These are phyloP conservation scores for Lablab purpureus DNA, from an alignment of 306 rosid species.

Conservation along the genomic window DNA sequence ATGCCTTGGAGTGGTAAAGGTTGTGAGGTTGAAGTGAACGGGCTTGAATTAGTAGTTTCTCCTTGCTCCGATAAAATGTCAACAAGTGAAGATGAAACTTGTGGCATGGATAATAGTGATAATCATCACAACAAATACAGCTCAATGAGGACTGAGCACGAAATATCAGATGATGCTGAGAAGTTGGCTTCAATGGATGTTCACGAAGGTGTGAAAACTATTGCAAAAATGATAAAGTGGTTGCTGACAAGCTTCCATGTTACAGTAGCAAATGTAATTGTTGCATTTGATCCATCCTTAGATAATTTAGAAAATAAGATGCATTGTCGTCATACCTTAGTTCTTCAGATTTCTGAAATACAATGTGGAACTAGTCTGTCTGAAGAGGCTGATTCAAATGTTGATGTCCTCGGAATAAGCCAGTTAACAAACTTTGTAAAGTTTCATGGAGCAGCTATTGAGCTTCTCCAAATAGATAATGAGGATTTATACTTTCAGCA, in stretches of 20 bases:
- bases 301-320: conserved; percentile 51
- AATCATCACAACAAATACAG: conserved; percentile 30
- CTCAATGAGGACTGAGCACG: conserved; percentile 53
- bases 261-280: conserved; percentile 65
- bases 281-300: conserved; percentile 81
- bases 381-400: conserved; percentile 66
- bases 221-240: conserved; percentile 89
- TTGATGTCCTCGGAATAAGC: conserved; percentile 81
- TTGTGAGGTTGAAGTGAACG: conserved; percentile 86
- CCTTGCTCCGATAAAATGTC: conserved; percentile 52
- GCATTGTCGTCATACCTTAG: conserved; percentile 55
- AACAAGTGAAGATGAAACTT: conserved; percentile 54
- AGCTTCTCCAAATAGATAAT: conserved; percentile 72
- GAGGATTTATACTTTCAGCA: conserved; percentile 46
- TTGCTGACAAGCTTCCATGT: conserved; percentile 89
- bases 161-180: conserved; percentile 48
- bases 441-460: conserved; percentile 82
- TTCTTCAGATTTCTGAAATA: conserved; percentile 77
- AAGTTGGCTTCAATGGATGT: conserved; percentile 72
- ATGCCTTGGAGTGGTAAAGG: conserved; percentile 95
- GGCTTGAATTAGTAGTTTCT: conserved; percentile 83
- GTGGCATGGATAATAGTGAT: conserved; percentile 49
- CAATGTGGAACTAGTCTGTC: conserved; percentile 89
- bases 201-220: conserved; percentile 93
- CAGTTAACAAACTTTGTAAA: conserved; percentile 77